These are phyloP conservation scores for Harringtonia aguacate DNA, from an alignment of 2,329 filamentous ascomycete species.

Conservation along the genomic window DNA sequence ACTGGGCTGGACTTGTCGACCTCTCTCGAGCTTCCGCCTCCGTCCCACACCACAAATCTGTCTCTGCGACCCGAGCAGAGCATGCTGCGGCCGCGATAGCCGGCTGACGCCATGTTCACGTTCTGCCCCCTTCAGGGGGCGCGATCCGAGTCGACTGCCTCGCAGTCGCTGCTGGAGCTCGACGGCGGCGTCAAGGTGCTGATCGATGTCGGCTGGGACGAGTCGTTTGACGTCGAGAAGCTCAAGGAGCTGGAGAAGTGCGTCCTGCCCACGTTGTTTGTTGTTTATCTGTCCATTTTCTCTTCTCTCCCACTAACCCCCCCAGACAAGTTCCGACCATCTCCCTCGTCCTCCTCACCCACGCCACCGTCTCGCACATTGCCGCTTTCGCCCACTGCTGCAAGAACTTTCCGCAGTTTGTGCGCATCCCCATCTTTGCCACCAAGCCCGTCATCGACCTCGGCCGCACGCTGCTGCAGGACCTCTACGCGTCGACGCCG, in stretches of 20 bases:
- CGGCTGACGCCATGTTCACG: slow-evolving; percentile 65
- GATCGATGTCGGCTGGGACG: slow-evolving; percentile 93
- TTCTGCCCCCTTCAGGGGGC: slow-evolving; percentile 90
- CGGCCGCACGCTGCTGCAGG: slow-evolving; percentile 80
- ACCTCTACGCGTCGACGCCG: slow-evolving; percentile 83
- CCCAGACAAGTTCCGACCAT: slow-evolving; percentile 77
- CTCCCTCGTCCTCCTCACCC: slow-evolving; percentile 87
- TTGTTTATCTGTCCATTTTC: neutral
- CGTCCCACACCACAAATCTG: no score
- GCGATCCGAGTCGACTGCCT: slow-evolving; percentile 74
- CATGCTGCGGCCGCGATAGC: neutral
- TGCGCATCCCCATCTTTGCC: slow-evolving; percentile 86
- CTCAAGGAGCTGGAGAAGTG: slow-evolving; percentile 87
- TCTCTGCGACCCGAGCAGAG: neutral
- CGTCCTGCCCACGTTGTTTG: slow-evolving; percentile 15
- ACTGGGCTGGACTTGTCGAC: no score
- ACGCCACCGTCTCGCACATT: slow-evolving; percentile 83
- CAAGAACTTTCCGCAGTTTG: slow-evolving; percentile 89
- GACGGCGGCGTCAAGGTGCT: slow-evolving; percentile 95
- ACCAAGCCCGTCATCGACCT: slow-evolving; percentile 89
- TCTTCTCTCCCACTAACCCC: slow-evolving; percentile 10
- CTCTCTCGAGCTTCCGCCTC: no score
- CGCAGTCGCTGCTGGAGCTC: slow-evolving; percentile 91
- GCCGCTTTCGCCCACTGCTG: slow-evolving; percentile 94
- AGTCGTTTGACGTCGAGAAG: slow-evolving; percentile 72